These are phyloP conservation scores for Meira miltonrushii DNA, from an alignment of 1,284 basidiomycete genomes.

Conservation along the genomic window DNA sequence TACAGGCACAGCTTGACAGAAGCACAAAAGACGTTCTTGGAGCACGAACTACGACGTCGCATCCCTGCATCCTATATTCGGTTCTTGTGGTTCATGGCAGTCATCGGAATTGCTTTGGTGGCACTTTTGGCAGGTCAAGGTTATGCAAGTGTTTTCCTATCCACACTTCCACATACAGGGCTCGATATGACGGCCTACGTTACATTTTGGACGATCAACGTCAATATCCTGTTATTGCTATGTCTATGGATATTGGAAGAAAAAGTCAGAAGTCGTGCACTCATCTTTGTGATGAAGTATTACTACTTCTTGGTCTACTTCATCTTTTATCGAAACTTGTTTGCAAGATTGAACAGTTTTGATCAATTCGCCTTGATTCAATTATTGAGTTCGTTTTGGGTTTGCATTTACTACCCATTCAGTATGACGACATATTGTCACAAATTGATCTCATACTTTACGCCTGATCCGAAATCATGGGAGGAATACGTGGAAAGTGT, in stretches of 20 bases:
- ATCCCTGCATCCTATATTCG: slow-evolving; percentile 59
- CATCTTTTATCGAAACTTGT: slow-evolving; percentile 55
- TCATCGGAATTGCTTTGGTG: slow-evolving; percentile 57
- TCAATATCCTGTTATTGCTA: slow-evolving; percentile 56
- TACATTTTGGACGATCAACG: slow-evolving; percentile 58
- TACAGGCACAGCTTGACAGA: slow-evolving; percentile 53
- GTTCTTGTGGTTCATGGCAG: slow-evolving; percentile 60
- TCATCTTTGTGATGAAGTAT: slow-evolving; percentile 59
- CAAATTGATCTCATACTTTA: slow-evolving; percentile 54
- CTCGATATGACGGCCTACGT: slow-evolving; percentile 60
- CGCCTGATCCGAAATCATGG: slow-evolving; percentile 56
- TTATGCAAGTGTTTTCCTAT: slow-evolving; percentile 59
- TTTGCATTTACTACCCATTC: slow-evolving; percentile 59
- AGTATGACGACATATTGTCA: slow-evolving; percentile 57
- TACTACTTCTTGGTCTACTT: slow-evolving; percentile 50
- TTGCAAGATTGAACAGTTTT: slow-evolving; percentile 48
- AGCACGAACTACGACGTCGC: slow-evolving; percentile 54
- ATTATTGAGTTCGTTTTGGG: slow-evolving; percentile 57
- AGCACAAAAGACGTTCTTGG: slow-evolving; percentile 55
- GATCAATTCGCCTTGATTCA: slow-evolving; percentile 58
- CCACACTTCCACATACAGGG: slow-evolving; percentile 59
- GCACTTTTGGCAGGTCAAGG: slow-evolving; percentile 60
- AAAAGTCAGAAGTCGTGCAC: slow-evolving; percentile 57
- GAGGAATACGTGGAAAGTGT: slow-evolving; percentile 58
- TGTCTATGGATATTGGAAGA: slow-evolving; percentile 57